Evolutionary conservation across 2,329 filamentous ascomycete genomes (phyloP), one percentile per base, ranked within the genome.

Genomic region (Metarhizium sp.): DNA sequence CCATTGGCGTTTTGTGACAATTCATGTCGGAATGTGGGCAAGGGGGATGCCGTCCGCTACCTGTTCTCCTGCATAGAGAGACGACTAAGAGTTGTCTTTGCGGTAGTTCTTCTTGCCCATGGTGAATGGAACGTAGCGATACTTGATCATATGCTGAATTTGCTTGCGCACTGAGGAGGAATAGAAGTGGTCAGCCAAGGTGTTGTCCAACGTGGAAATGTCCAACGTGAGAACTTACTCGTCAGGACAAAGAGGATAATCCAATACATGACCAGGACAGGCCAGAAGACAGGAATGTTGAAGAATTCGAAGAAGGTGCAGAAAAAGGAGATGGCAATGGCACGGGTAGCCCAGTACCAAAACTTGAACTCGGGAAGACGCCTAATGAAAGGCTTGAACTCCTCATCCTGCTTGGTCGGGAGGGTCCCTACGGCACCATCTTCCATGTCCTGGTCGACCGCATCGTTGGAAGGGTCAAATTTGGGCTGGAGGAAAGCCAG

Each of bases 81-180:
- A 20, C 16, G 40, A 56, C 61, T 66, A 74, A 54, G 74, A 73
- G 74, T 75, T 84, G 73, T 77, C 80, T 76, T 85, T 86, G 69
- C 73, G 77, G 71, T 94, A 95, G 69, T 82, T 85, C 60, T 88
- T 80, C 82, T 96, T 96, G 73, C 92, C 92, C 62, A 95, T 84
- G 45, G 89, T 86, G 76, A 96, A 96, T 45, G 92, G 91, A 34
- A 96, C 91, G 70, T 96, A 99, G 75, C 92, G 90, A 78, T 97
- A 99, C 79, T 97, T 99, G 81, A 99, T 92, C 94, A 99, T 99
- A 77, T 97, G 94, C 77, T 99, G 94, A 65, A 99, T 99, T 77
- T 99, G 94, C 79, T 94, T 90, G 74, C 94, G 85, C 94, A 99
- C 91, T 95, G 25, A 64, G 25, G n/a, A 47, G 29, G 40, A 7